phyloP scores from a whole-genome alignment of 2,329 filamentous ascomycete genomes.

The Pseudogymnoascus sp. region DNA sequence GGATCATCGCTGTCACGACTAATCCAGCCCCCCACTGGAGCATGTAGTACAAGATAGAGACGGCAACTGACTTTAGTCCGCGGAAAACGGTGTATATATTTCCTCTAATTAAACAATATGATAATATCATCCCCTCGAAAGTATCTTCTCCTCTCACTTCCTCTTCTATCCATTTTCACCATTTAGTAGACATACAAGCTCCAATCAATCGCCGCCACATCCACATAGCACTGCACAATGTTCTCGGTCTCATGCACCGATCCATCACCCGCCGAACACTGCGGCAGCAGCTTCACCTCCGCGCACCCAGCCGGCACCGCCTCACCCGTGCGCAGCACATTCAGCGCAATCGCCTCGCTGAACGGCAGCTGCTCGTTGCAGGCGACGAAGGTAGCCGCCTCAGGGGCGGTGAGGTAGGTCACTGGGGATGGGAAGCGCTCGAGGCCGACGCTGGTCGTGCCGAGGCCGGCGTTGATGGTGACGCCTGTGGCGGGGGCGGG shows the following conservation, averaged over 20 bases:
- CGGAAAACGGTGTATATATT: background rate
- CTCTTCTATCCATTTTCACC: background rate
- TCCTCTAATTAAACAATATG: background rate
- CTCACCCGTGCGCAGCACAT: constrained; percentile 33
- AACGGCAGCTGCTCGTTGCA: constrained; percentile 37
- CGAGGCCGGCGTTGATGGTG: constrained; percentile 32
- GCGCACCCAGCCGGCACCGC: constrained; percentile 36
- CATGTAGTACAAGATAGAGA: background rate
- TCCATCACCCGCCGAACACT: constrained; percentile 35
- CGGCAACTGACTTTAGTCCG: background rate
- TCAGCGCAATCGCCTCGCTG: constrained; percentile 32
- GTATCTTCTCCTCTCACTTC: background rate
- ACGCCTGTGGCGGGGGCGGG: constrained; percentile 26
- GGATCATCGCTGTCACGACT: no score
- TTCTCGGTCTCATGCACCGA: constrained; percentile 36
- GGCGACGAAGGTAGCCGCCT: constrained; percentile 33
- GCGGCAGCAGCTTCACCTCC: constrained; percentile 36
- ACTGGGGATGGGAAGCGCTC: constrained; percentile 31
- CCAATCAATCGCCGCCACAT: constrained; percentile 36
- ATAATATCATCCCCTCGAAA: background rate
- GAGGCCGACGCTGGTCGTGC: constrained; percentile 32
- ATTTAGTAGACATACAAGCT: constrained; percentile 35
- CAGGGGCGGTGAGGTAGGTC: constrained; percentile 21
- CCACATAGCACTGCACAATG: constrained; percentile 34
- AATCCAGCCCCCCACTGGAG: no score